phyloP scores from a whole-genome alignment of 192 early-diverging fungal genomes.

The Coemansia sp. region DNA sequence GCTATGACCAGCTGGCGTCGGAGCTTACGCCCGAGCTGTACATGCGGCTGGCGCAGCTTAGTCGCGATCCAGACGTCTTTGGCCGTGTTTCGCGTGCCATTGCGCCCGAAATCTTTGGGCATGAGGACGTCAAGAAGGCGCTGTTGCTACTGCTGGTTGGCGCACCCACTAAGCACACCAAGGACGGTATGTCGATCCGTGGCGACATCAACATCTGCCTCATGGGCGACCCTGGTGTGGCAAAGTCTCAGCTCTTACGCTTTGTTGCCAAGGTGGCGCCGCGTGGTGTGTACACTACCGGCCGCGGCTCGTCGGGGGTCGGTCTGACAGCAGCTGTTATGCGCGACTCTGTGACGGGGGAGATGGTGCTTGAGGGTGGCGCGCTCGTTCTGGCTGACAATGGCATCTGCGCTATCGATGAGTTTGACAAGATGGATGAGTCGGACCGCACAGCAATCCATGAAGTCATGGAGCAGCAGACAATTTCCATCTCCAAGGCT shows the following conservation, averaged over 20 bases:
- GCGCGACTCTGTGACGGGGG: constrained; percentile 89
- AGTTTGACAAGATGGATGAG: constrained; percentile 99
- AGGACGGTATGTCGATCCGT: constrained; percentile 94
- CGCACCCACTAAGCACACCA: constrained; percentile 72
- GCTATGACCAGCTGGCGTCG: constrained; percentile 77
- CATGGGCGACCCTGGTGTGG: constrained; percentile 99
- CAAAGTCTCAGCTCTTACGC: constrained; percentile 96
- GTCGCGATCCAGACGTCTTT: constrained; percentile 72
- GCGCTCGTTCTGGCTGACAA: constrained; percentile 97
- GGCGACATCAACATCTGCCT: constrained; percentile 96
- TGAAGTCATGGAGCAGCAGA: constrained; percentile 99
- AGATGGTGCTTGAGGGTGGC: constrained; percentile 97
- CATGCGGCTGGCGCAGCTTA: constrained; percentile 58
- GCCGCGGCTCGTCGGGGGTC: constrained; percentile 91
- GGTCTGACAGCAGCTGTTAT: constrained; percentile 94
- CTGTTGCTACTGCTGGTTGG: constrained; percentile 83
- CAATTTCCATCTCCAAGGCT: constrained; percentile 95
- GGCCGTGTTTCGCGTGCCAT: constrained; percentile 70
- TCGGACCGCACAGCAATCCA: constrained; percentile 94
- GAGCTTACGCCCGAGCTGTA: constrained; percentile 57
- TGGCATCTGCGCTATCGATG: constrained; percentile 98
- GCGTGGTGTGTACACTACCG: constrained; percentile 95
- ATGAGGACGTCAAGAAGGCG: constrained; percentile 92
- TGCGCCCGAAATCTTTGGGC: constrained; percentile 89
- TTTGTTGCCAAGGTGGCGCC: constrained; percentile 93